These are phyloP conservation scores for Acephala macrosclerotiorum DNA, from an alignment of 2,329 filamentous ascomycete genomes.

Conservation along the genomic window DNA sequence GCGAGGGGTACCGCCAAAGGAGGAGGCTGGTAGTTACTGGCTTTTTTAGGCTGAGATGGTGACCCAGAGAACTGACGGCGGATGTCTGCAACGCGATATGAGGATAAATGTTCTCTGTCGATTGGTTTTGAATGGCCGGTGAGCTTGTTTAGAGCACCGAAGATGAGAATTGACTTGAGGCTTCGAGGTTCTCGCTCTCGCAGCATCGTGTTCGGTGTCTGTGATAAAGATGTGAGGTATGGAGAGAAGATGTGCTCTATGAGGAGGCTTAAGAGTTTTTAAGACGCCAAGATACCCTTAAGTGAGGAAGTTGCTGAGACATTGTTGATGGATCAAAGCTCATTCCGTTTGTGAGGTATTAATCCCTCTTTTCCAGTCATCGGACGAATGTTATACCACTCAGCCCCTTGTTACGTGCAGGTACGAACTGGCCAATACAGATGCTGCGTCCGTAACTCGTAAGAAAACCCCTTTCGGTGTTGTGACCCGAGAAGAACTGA, in stretches of 20 bases:
- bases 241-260: neutral
- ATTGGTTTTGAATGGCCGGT: conserved; percentile 16
- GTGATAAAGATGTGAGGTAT: neutral
- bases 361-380: too few species aligned
- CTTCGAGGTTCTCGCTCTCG: neutral
- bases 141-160: conserved; percentile 12
- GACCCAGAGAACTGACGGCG: conserved; percentile 1
- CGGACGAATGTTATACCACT: neutral
- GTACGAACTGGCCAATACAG: neutral
- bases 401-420: neutral
- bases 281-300: neutral
- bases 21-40: conserved; percentile 25
- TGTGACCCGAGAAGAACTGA: too few species aligned
- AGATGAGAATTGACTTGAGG: neutral
- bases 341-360: neutral
- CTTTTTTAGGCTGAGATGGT: neutral
- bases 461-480: too few species aligned
- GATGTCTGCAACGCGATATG: conserved; percentile 3
- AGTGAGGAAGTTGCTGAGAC: neutral
- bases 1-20: conserved; percentile 15
- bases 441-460: neutral
- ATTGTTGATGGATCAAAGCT: neutral
- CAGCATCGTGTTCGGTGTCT: neutral
- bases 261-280: neutral
- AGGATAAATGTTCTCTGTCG: neutral